Base-by-base conservation (phyloP, 2,329 filamentous ascomycete species). In the Saccharata proteae region DNA sequence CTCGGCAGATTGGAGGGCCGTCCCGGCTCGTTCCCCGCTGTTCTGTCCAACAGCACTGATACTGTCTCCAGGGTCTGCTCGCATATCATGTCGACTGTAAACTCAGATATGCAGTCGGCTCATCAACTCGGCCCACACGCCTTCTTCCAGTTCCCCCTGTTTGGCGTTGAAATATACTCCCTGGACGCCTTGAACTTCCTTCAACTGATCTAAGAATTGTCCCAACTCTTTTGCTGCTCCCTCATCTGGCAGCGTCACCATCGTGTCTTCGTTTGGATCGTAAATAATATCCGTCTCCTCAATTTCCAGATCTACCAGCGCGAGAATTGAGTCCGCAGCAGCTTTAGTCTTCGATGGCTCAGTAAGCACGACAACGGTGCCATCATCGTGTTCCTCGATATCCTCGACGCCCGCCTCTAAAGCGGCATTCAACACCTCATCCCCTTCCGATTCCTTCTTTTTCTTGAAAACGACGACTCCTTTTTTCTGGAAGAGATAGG, bases 361-460 rank as follows among this genome's bases (percentile, higher is more conserved):
- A 0, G 79, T 82, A 55, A 71, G 80, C 0, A 92, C 62, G 4
- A 86, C 61, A 13, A 90, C 66, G 30, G 71, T 69, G 4, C 74
- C 79, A n/a, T 82, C 70, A 3, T 69, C 69, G 39, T 81, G 74
- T 32, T 66, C 62, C 37, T 80, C 69, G 0, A 85, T 67, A 42
- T 86, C 80, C 42, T 80, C 73, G 1, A 79, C 81, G 7, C 85
- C 88, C 7, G 80, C 80, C 48, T 94, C 86, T 30, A 96, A 74
- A 5, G 82, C 84, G 32, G 77, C 71, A 43, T 94, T 77, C 24
- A 94, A 59, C 15, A 83, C 71, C 22, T 85, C 77, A 30, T 90
- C 73, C 5, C 72, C 67, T 3, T 26, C 26, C 30, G 26, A 19
- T 1, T 53, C 61, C 1, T 70, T 65, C 40, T 67, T 68, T 39